Evolutionary conservation across 1,284 basidiomycete genomes (phyloP).

Genomic region (Ganoderma sinense): DNA sequence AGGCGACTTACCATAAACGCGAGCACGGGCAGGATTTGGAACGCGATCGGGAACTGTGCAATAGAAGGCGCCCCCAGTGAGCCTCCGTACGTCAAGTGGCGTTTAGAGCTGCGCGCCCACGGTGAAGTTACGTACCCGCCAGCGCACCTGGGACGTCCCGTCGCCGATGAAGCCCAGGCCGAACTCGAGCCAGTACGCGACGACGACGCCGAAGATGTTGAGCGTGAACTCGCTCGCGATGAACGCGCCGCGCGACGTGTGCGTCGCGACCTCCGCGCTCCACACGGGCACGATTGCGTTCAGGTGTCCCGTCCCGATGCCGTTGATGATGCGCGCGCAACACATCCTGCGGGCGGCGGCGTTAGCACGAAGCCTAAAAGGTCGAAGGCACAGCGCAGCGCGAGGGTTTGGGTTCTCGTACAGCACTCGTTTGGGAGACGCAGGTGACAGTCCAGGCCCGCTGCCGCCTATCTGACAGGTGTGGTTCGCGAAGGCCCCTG

Average conservation of each 20-base stretch:
- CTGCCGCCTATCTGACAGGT: neutral
- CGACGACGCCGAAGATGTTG: constrained; percentile 61
- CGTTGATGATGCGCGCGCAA: constrained; percentile 59
- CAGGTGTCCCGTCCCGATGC: constrained; percentile 58
- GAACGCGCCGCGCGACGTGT: constrained; percentile 51
- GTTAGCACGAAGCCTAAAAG: neutral
- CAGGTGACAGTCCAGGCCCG: neutral
- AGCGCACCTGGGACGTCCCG: constrained; percentile 50
- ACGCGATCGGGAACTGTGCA: constrained; percentile 54
- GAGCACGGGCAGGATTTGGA: constrained; percentile 56
- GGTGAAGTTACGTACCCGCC: constrained; percentile 43
- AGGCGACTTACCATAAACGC: constrained; percentile 46
- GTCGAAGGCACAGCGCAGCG: neutral
- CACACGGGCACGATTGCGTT: constrained; percentile 63
- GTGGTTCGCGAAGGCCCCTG: neutral
- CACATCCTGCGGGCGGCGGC: constrained; percentile 48
- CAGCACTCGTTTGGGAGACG: no score
- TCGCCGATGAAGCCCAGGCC: constrained; percentile 56
- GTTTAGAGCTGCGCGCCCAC: neutral
- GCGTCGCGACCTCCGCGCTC: constrained; percentile 55
- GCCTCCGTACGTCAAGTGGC: neutral
- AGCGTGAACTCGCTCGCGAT: constrained; percentile 47
- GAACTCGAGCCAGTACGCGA: constrained; percentile 64
- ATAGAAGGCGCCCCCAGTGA: constrained; percentile 22
- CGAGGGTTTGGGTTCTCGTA: neutral